Base-by-base conservation (phyloP, 176 grass and related monocot genomes). In the Typha latifolia region DNA sequence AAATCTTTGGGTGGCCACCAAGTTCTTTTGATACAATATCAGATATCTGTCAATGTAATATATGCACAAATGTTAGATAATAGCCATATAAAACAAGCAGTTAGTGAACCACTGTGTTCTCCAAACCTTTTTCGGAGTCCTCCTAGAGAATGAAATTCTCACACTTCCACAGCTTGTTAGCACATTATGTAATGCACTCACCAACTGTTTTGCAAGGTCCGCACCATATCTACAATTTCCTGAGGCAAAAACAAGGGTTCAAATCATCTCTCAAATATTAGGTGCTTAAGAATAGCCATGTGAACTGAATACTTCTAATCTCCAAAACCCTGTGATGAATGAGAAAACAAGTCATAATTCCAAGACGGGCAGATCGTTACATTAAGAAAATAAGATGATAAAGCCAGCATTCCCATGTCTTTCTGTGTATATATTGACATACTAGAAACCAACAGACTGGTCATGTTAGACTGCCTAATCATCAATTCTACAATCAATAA, bases 181-280 rank as follows among this genome's bases (percentile, higher is more conserved):
- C 65, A 84, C 93, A 68, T 91, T 96, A 32, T 80, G 68, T 62
- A 91, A 43, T 16, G 82, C 89, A 55, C 61, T 75, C 49, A 91
- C 62, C 48, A 96, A 79, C 69, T 91, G 93, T 32, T 26, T 82
- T 29, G 93, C 85, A 66, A 96, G 80, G 62, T 86, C 83, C 49
- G 74, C 69, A 72, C 88, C 85, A 78, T 91, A 96, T 66, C 87
- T 91, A 76, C 93, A 96, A 26, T 96, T 88, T 63, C 80, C 93
- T 96, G 66, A 23, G 14, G 81, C 24, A 37, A 23, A 31, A 75
- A 34, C 55, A 43, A 43, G 37, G 37, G 37, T 43, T 22, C 15
- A 12, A 59, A 48, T 13, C 23, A 49, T 5, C 9, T 31, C 9
- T 16, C 12, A 62, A 63, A 73, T 27, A 43, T 32, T 20, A 20